These are phyloP conservation scores for Pseudocercospora cruenta DNA, from an alignment of 2,329 filamentous ascomycete genomes.

Conservation along the genomic window DNA sequence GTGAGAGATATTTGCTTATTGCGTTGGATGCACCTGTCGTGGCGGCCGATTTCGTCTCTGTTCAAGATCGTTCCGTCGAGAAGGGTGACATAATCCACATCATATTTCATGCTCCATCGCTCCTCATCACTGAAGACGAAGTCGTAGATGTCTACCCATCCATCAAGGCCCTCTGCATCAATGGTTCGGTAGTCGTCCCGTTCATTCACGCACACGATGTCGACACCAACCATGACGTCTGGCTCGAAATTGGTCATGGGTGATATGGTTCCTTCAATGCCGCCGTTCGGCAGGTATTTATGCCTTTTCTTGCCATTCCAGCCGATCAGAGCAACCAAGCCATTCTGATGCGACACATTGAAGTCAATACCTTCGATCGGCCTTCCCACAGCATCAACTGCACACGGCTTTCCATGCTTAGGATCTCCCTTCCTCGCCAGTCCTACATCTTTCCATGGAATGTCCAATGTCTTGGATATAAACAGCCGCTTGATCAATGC, in stretches of 20 bases:
- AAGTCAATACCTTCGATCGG: conserved; percentile 60
- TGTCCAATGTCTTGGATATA: conserved; percentile 60
- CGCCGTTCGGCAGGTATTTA: conserved; percentile 32
- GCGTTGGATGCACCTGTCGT: conserved; percentile 47
- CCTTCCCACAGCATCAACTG: conserved; percentile 48
- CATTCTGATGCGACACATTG: conserved; percentile 79
- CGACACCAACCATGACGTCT: conserved; percentile 65
- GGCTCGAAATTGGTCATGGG: conserved; percentile 27
- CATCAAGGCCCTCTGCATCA: conserved; percentile 65
- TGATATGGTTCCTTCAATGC: conserved; percentile 35
- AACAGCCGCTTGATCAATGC: conserved; percentile 74
- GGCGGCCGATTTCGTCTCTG: conserved; percentile 46
- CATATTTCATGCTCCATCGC: conserved; percentile 63
- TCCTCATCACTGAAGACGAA: conserved; percentile 71
- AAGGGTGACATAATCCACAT: conserved; percentile 48
- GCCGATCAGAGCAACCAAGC: conserved; percentile 70
- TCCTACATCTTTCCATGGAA: conserved; percentile 64
- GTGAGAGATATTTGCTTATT: conserved; percentile 45
- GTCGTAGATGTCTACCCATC: conserved; percentile 71
- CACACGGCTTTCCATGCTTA: conserved; percentile 56
- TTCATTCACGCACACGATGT: conserved; percentile 76
- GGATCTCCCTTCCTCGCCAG: conserved; percentile 59
- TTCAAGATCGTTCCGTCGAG: conserved; percentile 49
- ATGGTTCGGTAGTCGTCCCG: conserved; percentile 64
- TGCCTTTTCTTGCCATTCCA: conserved; percentile 39